Base-by-base conservation (phyloP, 2,329 filamentous ascomycete genomes). In the Moelleriella libera region DNA sequence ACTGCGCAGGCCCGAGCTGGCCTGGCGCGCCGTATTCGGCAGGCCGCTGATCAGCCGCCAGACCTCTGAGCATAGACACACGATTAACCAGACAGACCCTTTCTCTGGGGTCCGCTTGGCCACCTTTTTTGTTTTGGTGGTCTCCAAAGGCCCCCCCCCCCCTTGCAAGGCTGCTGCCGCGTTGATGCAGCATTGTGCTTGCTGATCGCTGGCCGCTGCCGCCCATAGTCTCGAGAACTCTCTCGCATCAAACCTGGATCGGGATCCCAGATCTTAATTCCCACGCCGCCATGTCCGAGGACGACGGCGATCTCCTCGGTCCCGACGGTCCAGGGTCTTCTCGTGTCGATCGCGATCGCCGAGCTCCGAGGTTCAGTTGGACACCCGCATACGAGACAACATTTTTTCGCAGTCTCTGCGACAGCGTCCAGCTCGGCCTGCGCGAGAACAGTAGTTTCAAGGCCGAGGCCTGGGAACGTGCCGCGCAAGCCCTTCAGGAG, bases 401-500 rank as follows among this genome's bases (percentile, higher is more conserved):
- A 49, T 80, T 80, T 60, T 80, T 80, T 62, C 67, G 70, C 47
- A 79, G 75, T 45, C 68, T 80, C 5, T 77, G 74, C 63, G 72
- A 79, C 53, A 77, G 74, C 37, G 76, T 80, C 53, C 67, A 70
- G 56, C 64, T 76, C 43, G 75, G 75, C 51, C 67, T 76, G 48
- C 68, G 70, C 52, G 74, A 77, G 54, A 74, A 74, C 53, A 74
- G 74, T 61, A 78, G 72, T 64, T 79, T 80, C 67, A 79, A 80
- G 61, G 67, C 71, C 14, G 75, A 78, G 56, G 76, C 75, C 2
- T 80, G 76, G 76, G 73, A 78, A 48, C 72, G 74, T 52, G 76
- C 76, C 43, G 69, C 71, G 48, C 63, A 68, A 44, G 74, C 73
- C 32, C 61, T 80, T 47, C 69, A 73, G 61, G 71, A 75, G 31